Conservation (phyloP, 2,329 filamentous ascomycete genomes). For the Verticillium alfalfae region DNA sequence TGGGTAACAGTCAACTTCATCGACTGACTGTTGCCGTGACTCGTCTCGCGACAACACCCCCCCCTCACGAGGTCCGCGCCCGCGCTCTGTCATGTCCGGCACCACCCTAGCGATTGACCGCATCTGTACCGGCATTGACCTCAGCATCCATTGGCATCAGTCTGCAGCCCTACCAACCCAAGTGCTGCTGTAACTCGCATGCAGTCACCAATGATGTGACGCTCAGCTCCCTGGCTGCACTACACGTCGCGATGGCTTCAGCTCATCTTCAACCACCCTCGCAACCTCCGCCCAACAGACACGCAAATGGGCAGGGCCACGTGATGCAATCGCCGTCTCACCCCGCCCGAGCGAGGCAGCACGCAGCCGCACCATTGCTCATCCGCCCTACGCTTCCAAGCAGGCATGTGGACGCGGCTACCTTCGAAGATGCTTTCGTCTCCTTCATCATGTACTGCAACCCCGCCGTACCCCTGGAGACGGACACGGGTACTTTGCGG, state of each 20-base stretch:
- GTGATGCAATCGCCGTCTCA: not conserved
- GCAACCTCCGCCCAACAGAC: not conserved
- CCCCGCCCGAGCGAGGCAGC: not conserved
- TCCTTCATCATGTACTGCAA: conserved; percentile 88
- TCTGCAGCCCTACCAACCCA: not conserved
- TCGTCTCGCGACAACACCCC: not conserved
- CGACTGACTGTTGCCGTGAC: not conserved
- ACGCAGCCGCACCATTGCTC: not conserved
- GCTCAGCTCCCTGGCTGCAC: not conserved
- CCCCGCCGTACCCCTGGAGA: conserved; percentile 65
- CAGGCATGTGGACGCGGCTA: conserved; percentile 60
- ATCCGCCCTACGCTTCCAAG: conserved; percentile 48
- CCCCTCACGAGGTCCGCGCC: not conserved
- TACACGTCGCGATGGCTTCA: not conserved
- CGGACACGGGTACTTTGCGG: conserved; percentile 65
- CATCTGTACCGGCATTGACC: not conserved
- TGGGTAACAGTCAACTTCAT: not conserved
- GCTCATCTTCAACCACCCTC: not conserved
- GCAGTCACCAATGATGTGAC: not conserved
- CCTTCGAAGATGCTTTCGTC: conserved; percentile 77
- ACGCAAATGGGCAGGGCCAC: not conserved
- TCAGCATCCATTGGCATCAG: not conserved
- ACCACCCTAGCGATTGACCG: not conserved
- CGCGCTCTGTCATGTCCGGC: not conserved
- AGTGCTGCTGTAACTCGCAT: not conserved